Conservation (phyloP, 2,329 filamentous ascomycete species). For the Berkeleyomyces rouxiae region DNA sequence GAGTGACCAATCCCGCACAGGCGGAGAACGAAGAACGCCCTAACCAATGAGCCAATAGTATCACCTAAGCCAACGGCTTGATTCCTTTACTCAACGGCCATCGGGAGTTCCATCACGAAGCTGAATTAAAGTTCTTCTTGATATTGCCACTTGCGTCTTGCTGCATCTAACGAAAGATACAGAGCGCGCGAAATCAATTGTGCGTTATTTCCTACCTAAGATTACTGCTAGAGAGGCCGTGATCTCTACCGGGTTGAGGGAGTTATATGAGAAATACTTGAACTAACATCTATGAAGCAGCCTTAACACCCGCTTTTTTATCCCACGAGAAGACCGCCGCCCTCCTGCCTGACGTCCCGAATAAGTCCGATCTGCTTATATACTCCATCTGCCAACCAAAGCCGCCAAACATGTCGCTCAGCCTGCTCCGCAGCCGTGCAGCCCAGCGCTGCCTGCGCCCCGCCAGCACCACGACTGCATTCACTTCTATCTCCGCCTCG, state of each 20-base stretch:
- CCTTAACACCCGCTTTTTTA: too few species aligned
- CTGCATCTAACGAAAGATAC: too few species aligned
- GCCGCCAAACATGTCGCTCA: not conserved
- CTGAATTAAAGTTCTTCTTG: too few species aligned
- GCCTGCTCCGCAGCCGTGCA: not conserved
- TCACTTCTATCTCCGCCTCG: constrained; percentile 3
- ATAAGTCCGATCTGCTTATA: not conserved
- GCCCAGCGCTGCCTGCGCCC: not conserved
- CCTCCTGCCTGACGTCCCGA: not conserved
- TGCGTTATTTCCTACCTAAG: too few species aligned
- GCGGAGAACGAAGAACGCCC: not conserved
- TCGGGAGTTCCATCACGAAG: too few species aligned
- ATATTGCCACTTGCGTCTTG: too few species aligned
- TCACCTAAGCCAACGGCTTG: not conserved
- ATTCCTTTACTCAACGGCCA: not conserved
- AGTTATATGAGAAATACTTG: too few species aligned
- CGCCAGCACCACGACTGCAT: not conserved
- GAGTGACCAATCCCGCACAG: not conserved
- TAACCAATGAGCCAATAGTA: not conserved
- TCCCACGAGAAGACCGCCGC: too few species aligned
- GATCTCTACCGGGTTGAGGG: too few species aligned
- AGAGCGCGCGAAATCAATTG: too few species aligned
- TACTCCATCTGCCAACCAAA: not conserved
- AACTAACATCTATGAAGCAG: too few species aligned
- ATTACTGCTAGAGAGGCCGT: too few species aligned